Evolutionary conservation across 1,284 basidiomycete genomes (phyloP), one percentile per base, ranked within the genome.

Genomic region (Naganishia cerealis): DNA sequence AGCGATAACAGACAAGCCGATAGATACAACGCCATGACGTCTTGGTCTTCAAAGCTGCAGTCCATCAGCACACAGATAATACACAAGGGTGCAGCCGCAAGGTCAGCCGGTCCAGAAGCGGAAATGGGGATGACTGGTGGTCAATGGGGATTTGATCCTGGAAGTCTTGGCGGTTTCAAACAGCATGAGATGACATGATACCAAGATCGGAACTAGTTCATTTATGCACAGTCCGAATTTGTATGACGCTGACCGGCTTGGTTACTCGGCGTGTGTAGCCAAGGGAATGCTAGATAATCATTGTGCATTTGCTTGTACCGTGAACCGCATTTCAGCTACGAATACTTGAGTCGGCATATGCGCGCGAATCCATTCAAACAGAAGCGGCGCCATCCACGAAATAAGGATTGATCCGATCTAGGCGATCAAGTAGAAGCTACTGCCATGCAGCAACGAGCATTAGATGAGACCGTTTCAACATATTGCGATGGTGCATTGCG

Each of bases 11-110:
- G 42, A 18, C 57, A 66, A 26, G 58, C 66, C 26, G 67, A 71
- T 4, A 62, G 70, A 33, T 73, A 72, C 62, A 63, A 58, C 57
- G 68, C 63, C 56, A 70, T 72, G 38, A 52, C 57, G n/a, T 16
- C 61, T 5, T 72, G 72, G 71, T 71, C 68, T 2, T 46, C 38
- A 16, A 59, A 67, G 42, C 59, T 71, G 15, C 52, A 43, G 4
- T 33, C 40, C 39, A 67, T 72, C 39, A 21, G 43, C 36, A 62
- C 56, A 21, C 54, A 70, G 46, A 65, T 71, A 16, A 36, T 55
- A n/a, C 39, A 62, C n/a, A 70, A 70, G 46, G 36, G 52, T 36
- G 62, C 40, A 13, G 21, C 66, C 10, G 46, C 46, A 9, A 57
- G 29, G 21, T 48, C n/a, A 4, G 42, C 65, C 15, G 65, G 57